These are phyloP conservation scores for Suhomyces xylopsoci DNA, from an alignment of 805 yeast genomes.

Conservation along the genomic window DNA sequence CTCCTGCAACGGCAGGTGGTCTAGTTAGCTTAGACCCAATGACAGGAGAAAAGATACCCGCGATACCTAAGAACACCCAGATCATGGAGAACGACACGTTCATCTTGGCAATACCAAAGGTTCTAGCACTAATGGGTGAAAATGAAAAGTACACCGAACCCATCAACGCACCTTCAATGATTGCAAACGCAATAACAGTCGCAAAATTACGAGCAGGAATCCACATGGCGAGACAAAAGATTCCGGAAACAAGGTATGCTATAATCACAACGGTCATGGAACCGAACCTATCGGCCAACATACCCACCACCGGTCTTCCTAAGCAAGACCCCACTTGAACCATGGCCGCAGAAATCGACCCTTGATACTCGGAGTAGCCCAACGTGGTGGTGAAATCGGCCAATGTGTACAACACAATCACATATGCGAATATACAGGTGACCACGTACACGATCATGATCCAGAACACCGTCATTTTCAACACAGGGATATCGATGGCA, in stretches of 20 bases:
- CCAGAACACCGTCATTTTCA: conserved; percentile 15
- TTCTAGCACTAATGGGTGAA: conserved; percentile 16
- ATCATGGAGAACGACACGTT: conserved; percentile 19
- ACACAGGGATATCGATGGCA: conserved; percentile 13
- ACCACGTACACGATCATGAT: conserved; percentile 14
- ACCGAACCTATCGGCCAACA: conserved; percentile 17
- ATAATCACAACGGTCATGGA: conserved; percentile 10
- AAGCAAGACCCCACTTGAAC: conserved; percentile 19
- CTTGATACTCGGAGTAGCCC: conserved; percentile 21
- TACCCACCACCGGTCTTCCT: conserved; percentile 21
- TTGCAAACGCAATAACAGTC: conserved; percentile 12
- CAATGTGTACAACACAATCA: conserved; percentile 22
- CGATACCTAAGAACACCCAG: conserved; percentile 19
- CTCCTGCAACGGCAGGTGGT: conserved; percentile 11
- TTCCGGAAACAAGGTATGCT: conserved; percentile 15
- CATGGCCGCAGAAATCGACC: conserved; percentile 24
- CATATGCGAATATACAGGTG: conserved; percentile 24
- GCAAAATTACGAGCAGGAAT: conserved; percentile 21
- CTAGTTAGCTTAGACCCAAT: conserved; percentile 18
- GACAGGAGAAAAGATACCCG: conserved; percentile 23
- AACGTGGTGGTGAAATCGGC: conserved; percentile 21
- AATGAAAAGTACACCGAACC: conserved; percentile 20
- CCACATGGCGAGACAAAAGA: conserved; percentile 23
- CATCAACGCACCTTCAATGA: conserved; percentile 19
- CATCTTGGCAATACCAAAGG: conserved; percentile 19